These are phyloP conservation scores for Torrubiellomyces zombiae DNA, from an alignment of 2,329 filamentous ascomycete genomes.

Conservation along the genomic window DNA sequence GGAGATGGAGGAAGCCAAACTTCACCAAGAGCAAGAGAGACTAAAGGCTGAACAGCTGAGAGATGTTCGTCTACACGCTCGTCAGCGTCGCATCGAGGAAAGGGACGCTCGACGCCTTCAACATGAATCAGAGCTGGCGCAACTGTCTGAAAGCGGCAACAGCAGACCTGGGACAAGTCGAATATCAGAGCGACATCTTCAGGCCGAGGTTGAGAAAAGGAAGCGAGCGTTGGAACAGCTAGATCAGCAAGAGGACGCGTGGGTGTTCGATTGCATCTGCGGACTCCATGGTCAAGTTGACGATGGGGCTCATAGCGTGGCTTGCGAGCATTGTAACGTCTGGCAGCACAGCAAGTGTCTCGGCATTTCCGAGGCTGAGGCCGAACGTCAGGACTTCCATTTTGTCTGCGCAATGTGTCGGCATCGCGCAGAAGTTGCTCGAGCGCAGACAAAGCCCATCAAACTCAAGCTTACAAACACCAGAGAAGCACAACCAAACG, in stretches of 20 bases:
- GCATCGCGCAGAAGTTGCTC: conserved; percentile 47
- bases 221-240: conserved; percentile 61
- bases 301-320: conserved; percentile 83
- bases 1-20: conserved; percentile 46
- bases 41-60: conserved; percentile 52
- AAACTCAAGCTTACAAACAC: conserved; percentile 40
- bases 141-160: conserved; percentile 60
- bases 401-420: conserved; percentile 72
- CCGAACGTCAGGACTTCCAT: conserved; percentile 72
- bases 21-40: no score
- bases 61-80: conserved; percentile 62
- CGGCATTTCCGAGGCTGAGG: conserved; percentile 59
- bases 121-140: conserved; percentile 69
- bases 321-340: conserved; percentile 83
- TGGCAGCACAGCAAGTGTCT: conserved; percentile 97
- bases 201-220: conserved; percentile 65
- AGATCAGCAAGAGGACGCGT: conserved; percentile 60
- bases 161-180: conserved; percentile 40
- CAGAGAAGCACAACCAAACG: no score
- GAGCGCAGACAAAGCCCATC: conserved; percentile 45
- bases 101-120: conserved; percentile 69
- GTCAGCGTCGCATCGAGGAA: conserved; percentile 74
- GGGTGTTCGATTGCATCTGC: conserved; percentile 91
- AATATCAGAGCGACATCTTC: conserved; percentile 63
- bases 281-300: conserved; percentile 85